Evolutionary conservation across 176 grass and related monocot genomes (phyloP).

Genomic region (Elymus sibiricus): DNA sequence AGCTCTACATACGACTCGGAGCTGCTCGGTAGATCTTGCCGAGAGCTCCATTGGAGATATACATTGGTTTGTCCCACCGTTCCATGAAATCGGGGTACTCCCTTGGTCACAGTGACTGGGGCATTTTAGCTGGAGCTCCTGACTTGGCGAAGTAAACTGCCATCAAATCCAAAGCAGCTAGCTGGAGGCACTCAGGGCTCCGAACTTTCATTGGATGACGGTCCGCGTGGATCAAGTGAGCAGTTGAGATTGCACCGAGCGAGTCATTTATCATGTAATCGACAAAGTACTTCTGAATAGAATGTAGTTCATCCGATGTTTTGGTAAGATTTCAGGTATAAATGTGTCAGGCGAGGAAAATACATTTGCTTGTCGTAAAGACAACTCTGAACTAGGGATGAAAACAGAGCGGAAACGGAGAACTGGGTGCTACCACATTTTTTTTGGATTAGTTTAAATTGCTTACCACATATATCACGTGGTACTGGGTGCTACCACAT

Average conservation of each 20-base stretch:
- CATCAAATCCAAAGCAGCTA: slow-evolving; percentile 82
- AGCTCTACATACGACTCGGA: slow-evolving; percentile 17
- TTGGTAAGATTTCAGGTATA: slow-evolving; percentile 6
- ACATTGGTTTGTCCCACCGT: slow-evolving; percentile 62
- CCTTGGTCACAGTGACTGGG: slow-evolving; percentile 49
- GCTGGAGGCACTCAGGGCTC: slow-evolving; percentile 61
- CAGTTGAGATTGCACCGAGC: slow-evolving; percentile 66
- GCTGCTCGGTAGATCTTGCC: slow-evolving; percentile 66
- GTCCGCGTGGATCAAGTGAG: slow-evolving; percentile 76
- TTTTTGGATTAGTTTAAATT: too few species aligned
- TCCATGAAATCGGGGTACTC: slow-evolving; percentile 90
- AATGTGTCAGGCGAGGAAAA: neutral
- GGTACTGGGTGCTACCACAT: too few species aligned
- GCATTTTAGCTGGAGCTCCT: slow-evolving; percentile 78
- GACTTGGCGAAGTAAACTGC: slow-evolving; percentile 88
- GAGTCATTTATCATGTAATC: slow-evolving; percentile 86
- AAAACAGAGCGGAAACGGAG: too few species aligned
- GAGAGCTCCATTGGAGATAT: slow-evolving; percentile 52
- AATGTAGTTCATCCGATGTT: slow-evolving; percentile 45
- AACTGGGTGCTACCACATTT: too few species aligned
- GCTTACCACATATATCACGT: too few species aligned
- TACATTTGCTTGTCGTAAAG: neutral
- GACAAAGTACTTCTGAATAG: slow-evolving; percentile 86
- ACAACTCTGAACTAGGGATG: neutral
- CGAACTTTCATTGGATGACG: slow-evolving; percentile 63